Evolutionary conservation across 1,284 basidiomycete species (phyloP), one percentile per base, ranked within the genome.

Genomic region (Peniophora sp.): DNA sequence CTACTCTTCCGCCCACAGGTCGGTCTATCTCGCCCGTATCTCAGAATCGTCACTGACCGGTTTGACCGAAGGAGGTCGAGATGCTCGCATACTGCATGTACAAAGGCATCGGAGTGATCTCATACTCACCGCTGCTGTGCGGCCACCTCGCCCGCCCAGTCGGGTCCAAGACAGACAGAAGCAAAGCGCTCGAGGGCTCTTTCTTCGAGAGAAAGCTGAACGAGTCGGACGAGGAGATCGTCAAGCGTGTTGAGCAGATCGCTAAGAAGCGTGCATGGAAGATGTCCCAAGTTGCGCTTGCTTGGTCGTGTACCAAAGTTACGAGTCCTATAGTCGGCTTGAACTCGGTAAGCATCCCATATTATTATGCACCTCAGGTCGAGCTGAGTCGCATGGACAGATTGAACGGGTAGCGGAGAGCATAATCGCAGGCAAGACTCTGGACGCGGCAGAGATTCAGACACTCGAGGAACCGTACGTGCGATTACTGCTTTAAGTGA

Each of bases 11-110:
- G 69, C 44, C 65, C 71, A 46, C 71, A 74, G 50, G 64, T 64
- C 24, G 25, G 55, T 49, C 20, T 12, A 8, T 20, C 3, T 2
- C 3, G 3, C 27, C 22, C 5, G 3, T 17, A 8, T 16, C 3
- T 3, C 45, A 32, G n/a, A 17, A n/a, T 9, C 14, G 12, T 23
- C 39, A 51, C 52, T 55, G 39, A 32, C 24, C 16, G 16, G 5
- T 22, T 19, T 17, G 20, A 22, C 24, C 1, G 16, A 50, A 75
- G 72, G 77, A 79, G 52, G 60, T 65, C 0, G 75, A 77, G 54
- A 73, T 77, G 70, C 58, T 72, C 16, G 63, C 65, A 2, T 78
- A 73, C 60, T 76, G 73, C 61, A 65, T 70, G 5, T 68, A 64
- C 52, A 63, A 73, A 14, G 76, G 74, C 20, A 74, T 76, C 45